Base-by-base conservation (phyloP, 2,329 filamentous ascomycete genomes). In the Alternaria sp. region DNA sequence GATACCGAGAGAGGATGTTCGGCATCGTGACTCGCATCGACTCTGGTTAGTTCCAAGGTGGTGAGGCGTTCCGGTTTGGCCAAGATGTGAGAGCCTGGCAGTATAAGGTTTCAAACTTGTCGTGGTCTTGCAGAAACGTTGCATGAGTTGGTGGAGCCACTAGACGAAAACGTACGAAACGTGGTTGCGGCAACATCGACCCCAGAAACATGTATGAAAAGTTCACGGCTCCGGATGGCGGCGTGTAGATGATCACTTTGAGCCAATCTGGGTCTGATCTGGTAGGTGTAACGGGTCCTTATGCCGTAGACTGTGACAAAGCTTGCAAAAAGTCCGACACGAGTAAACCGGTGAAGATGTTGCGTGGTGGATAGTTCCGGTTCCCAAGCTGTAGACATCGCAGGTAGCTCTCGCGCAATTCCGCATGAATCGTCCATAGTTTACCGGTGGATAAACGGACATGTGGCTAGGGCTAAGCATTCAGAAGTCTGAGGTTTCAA, bases 61-160 rank as follows among this genome's bases (percentile, higher is more conserved):
- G 62, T 66, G 65, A 68, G 61, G 56, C 59, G 57, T 39, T 59
- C 48, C 47, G 18, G 68, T 73, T 73, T 73, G 70, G 74, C 74
- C 74, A 77, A 77, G 74, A 64, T 42, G 61, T 69, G 63, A 58
- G 58, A 66, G 53, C 42, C 57, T 57, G 51, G 64, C 53, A 53
- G 38, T 39, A 48, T 59, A 28, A 62, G 59, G 70, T 68, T 67
- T 66, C 68, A 63, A 49, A 43, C 51, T 26, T 24, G 20, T 51
- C 20, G 47, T 41, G 62, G 64, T 62, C 64, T 67, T 62, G 59
- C 44, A 54, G 60, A 51, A 67, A 65, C 51, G 42, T 18, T 56
- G 38, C 47, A 52, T 63, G 54, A 53, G 62, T 42, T 42, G 55
- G 63, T 54, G 59, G 39, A 55, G 52, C 51, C 43, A 58, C 57